phyloP scores from a whole-genome alignment of 2,329 filamentous ascomycete genomes.

The Cladosporium austrohemisphaericum region DNA sequence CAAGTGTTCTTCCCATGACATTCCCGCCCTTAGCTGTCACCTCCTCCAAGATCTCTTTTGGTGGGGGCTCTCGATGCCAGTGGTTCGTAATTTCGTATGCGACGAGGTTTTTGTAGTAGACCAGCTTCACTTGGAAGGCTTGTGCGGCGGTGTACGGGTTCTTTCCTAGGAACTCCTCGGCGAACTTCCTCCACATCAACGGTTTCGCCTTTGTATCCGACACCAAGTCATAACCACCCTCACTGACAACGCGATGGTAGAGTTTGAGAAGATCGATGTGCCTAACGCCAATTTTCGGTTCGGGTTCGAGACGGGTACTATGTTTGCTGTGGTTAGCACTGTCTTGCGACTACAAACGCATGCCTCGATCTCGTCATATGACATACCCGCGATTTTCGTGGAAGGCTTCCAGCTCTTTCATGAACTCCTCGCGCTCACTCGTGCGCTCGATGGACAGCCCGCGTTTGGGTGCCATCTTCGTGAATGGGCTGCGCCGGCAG shows the following conservation, averaged over 20 bases:
- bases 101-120: slow-evolving; percentile 81
- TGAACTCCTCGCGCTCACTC: slow-evolving; percentile 73
- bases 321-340: slow-evolving; percentile 19
- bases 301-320: slow-evolving; percentile 69
- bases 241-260: slow-evolving; percentile 70
- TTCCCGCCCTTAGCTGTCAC: slow-evolving; percentile 74
- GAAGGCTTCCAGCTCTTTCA: slow-evolving; percentile 67
- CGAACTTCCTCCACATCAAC: slow-evolving; percentile 78
- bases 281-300: slow-evolving; percentile 74
- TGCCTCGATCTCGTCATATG: slow-evolving; percentile 3
- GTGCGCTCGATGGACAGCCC: slow-evolving; percentile 48
- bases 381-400: slow-evolving; percentile 70
- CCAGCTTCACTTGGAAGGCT: slow-evolving; percentile 79
- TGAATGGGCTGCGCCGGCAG: slow-evolving; percentile 5
- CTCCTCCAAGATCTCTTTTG: slow-evolving; percentile 82
- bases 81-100: slow-evolving; percentile 80
- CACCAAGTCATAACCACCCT: slow-evolving; percentile 82
- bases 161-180: slow-evolving; percentile 70
- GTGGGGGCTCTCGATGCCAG: slow-evolving; percentile 76
- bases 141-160: slow-evolving; percentile 75
- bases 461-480: slow-evolving; percentile 46
- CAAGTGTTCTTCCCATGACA: slow-evolving; percentile 71
- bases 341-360: not conserved
- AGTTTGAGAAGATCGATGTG: slow-evolving; percentile 74
- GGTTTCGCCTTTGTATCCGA: slow-evolving; percentile 66